Base-by-base conservation (phyloP, 2,329 filamentous ascomycete genomes). In the Myriosclerotinia scirpicola region DNA sequence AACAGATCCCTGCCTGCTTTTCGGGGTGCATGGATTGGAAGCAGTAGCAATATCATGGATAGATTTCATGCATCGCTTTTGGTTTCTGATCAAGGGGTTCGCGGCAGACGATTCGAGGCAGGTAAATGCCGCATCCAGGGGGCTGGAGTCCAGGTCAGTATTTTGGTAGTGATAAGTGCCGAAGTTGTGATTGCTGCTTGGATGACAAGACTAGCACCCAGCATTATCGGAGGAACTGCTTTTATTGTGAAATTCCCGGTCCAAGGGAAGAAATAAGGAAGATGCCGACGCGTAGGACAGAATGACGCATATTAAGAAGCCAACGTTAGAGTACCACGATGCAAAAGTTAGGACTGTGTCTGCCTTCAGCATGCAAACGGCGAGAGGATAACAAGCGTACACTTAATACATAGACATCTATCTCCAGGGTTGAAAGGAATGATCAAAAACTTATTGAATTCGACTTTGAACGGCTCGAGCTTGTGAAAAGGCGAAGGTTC, bases 181-280 rank as follows among this genome's bases (percentile, higher is more conserved):
- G 20, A 61, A 2, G 17, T 61, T 9, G 58, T 14, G 3, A 61
- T 17, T 17, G 3, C 58, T 14, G 44, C 58, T 48, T 61, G 44
- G 3, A 2, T 15, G 8, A 50, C 3, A 26, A 38, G 15, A 26
- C 58, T 38, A 14, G 14, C 4, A 3, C 30, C n/a, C 1, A 61
- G 44, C 22, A 22, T 46, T 1, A 60, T 22, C 12, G 22, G 0
- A 22, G 20, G 9, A 5, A 22, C 0, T 9, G 9, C 11, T 17
- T 5, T 5, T 42, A 30, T 15, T 30, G 12, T 17, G 9, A 0
- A 1, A 22, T 6, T 12, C 7, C 15, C 0, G 8, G 6, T 1
- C 5, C 26, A 7, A 48, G 6, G 6, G 1, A 5, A 6, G 17
- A 15, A 26, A 26, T 3, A 26, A 26, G 26, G 26, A 44, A 4